phyloP scores from a whole-genome alignment of 768 basidiomycete species.

The Trametes punicea region DNA sequence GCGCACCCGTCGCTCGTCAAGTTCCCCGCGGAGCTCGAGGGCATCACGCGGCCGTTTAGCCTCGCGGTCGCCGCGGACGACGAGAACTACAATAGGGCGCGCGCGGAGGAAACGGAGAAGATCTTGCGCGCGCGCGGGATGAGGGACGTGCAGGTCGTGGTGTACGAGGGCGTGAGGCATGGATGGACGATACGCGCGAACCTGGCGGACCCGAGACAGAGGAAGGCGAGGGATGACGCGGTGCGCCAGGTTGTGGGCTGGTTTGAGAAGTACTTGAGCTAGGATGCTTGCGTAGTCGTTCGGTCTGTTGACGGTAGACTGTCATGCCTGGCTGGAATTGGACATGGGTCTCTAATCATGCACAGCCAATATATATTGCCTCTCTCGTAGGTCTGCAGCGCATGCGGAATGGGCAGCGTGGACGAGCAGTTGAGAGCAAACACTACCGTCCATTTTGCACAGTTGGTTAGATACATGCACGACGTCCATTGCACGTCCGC shows the following conservation, averaged over 20 bases:
- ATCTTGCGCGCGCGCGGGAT: constrained; percentile 12
- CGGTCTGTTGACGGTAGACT: no score
- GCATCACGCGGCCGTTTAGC: constrained; percentile 16
- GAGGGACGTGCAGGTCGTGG: constrained; percentile 17
- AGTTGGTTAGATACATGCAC: constrained; percentile 12
- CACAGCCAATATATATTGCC: constrained; percentile 10
- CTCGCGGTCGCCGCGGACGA: constrained; percentile 17
- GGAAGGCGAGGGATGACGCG: constrained; percentile 21
- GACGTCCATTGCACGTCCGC: neutral
- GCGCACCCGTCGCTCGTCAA: constrained; percentile 21
- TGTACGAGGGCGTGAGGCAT: constrained; percentile 21
- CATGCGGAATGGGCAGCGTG: neutral
- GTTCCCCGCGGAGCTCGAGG: constrained; percentile 20
- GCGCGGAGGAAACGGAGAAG: constrained; percentile 19
- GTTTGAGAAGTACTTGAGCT: constrained; percentile 17
- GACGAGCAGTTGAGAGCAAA: neutral
- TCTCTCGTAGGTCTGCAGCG: neutral
- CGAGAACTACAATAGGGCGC: neutral
- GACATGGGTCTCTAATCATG: no score
- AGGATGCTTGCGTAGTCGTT: neutral
- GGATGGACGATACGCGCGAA: constrained; percentile 21
- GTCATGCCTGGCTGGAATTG: no score
- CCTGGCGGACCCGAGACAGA: constrained; percentile 16
- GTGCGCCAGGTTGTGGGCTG: constrained; percentile 16
- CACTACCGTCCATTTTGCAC: neutral